Evolutionary conservation across 2,329 filamentous ascomycete genomes (phyloP), one percentile per base, ranked within the genome.

Genomic region (Aspergillus sp.): DNA sequence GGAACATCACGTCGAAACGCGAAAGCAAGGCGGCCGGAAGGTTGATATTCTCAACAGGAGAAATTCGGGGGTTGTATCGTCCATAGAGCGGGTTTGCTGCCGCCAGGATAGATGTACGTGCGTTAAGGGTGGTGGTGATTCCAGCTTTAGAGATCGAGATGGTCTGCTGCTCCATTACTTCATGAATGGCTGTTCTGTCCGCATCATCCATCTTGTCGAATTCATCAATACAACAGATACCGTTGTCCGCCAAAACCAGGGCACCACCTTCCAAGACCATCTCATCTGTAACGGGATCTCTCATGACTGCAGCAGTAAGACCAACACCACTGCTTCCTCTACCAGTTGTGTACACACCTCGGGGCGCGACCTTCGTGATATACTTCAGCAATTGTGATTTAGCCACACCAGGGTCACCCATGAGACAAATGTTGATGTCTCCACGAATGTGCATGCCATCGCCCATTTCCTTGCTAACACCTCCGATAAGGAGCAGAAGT

Each of bases 361-460:
- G 88, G 49, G 93, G 93, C 1, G 93, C 91, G 28, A 98, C 93
- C 72, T 98, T 97, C 53, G 90, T 89, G 64, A 98, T 97, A 67
- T 98, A 98, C 71, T 96, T 97, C 54, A 98, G 79, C 54, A 98
- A 74, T 73, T 98, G 93, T 32, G 93, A 98, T 73, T 98, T 98
- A 72, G 93, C 93, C 63, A 98, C 93, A 88, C 93, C 93, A 64
- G 93, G 93, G 62, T 98, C 93, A 77, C 93, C 93, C 93, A 98
- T 98, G 61, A 98, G 73, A 67, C 93, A 97, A 50, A 98, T 85
- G 71, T 98, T 98, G 75, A 98, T 95, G 62, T 98, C 93, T 59
- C 93, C 93, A 77, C 93, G 89, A 64, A 98, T 98, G 60, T 90
- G 86, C 93, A 98, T 97, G 48, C 93, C 93, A 61, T 98, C 93